Conservation (phyloP, 73 alveolate genomes). For the Tetrahymena malaccensis region DNA sequence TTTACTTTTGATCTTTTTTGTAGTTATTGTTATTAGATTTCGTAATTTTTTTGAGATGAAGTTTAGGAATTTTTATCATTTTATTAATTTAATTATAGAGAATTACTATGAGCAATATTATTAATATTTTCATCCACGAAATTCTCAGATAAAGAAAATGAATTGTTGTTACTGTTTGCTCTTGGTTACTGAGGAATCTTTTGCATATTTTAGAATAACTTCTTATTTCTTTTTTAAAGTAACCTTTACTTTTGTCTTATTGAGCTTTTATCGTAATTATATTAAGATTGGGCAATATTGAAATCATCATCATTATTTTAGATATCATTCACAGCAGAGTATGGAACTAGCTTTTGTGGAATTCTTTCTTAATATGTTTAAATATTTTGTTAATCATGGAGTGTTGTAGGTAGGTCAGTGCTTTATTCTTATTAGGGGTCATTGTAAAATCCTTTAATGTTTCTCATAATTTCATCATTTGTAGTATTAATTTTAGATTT, state of each 20-base stretch:
- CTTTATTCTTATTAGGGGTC: background rate
- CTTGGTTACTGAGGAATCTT: background rate
- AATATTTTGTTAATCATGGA: background rate
- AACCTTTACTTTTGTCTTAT: background rate
- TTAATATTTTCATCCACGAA: background rate
- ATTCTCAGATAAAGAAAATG: background rate
- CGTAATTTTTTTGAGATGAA: background rate
- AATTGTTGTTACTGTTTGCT: background rate
- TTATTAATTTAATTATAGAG: background rate
- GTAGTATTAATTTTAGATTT: background rate
- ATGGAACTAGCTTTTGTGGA: background rate
- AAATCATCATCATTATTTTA: background rate
- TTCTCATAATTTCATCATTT: background rate
- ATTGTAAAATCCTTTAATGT: background rate
- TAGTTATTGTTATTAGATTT: too few relatives aligned
- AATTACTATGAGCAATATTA: background rate
- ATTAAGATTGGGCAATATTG: background rate
- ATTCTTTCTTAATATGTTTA: background rate
- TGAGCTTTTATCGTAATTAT: background rate
- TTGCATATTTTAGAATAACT: too few relatives aligned
- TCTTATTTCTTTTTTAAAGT: background rate
- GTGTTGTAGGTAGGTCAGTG: background rate
- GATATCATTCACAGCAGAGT: background rate
- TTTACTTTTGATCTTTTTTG: background rate
- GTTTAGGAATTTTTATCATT: background rate